These are phyloP conservation scores for Pleurostoma richardsiae DNA, from an alignment of 2,329 filamentous ascomycete species.

Conservation along the genomic window DNA sequence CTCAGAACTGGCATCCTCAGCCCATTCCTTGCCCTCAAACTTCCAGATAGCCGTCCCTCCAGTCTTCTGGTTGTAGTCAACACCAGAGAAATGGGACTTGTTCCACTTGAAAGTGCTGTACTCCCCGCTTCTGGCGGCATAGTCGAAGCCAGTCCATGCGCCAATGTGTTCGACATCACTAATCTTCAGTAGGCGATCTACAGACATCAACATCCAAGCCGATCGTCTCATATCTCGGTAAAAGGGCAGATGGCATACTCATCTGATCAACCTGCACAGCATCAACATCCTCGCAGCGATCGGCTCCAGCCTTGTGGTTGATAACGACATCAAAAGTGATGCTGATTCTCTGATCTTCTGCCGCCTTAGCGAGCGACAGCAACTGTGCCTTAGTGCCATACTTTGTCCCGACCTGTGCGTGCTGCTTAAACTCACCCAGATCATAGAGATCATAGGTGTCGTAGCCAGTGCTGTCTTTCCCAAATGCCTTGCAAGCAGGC, in stretches of 20 bases:
- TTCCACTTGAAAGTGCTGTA: constrained; percentile 63
- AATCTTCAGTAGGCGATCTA: constrained; percentile 53
- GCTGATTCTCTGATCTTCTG: constrained; percentile 51
- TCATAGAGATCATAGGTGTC: constrained; percentile 67
- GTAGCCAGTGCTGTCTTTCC: constrained; percentile 61
- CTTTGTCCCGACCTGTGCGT: constrained; percentile 59
- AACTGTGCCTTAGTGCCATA: constrained; percentile 66
- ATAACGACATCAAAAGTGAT: constrained; percentile 70
- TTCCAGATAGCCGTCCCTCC: constrained; percentile 64
- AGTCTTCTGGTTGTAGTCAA: constrained; percentile 58
- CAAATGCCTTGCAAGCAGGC: constrained; percentile 65
- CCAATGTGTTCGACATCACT: constrained; percentile 59
- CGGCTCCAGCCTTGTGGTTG: constrained; percentile 71
- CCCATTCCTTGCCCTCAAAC: constrained; percentile 60
- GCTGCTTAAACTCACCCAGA: constrained; percentile 70
- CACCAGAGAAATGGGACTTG: constrained; percentile 66
- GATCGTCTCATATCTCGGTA: too few relatives aligned
- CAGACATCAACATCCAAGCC: constrained; percentile 7
- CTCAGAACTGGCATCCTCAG: constrained; percentile 51
- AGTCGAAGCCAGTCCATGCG: constrained; percentile 67
- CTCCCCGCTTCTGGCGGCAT: constrained; percentile 54
- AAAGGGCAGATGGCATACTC: too few relatives aligned
- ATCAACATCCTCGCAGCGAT: constrained; percentile 56
- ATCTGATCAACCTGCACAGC: constrained; percentile 58
- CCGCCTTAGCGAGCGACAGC: constrained; percentile 42